These are phyloP conservation scores for Karstenula rhodostoma DNA, from an alignment of 2,329 filamentous ascomycete genomes.

Conservation along the genomic window DNA sequence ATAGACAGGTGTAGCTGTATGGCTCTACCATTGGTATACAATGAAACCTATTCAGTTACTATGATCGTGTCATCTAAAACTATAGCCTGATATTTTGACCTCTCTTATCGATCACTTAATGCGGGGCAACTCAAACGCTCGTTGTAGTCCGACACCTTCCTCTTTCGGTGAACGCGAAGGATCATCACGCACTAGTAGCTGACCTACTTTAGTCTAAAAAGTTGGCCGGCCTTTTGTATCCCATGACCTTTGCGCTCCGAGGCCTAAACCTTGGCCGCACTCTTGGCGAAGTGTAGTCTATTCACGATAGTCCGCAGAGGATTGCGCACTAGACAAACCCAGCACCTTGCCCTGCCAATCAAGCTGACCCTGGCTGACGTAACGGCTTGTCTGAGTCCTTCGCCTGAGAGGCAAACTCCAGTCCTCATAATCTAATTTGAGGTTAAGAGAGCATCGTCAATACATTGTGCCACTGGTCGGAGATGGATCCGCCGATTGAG, in stretches of 20 bases:
- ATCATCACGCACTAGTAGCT: conserved; percentile 40
- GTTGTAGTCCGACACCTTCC: conserved; percentile 1
- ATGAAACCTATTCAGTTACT: neutral
- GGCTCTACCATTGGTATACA: neutral
- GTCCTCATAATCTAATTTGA: neutral
- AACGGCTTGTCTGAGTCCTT: neutral
- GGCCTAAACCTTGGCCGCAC: conserved; percentile 70
- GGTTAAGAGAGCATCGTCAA: neutral
- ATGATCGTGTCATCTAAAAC: no score
- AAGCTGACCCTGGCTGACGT: neutral
- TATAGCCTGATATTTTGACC: neutral
- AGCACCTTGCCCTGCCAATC: neutral
- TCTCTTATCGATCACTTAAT: neutral
- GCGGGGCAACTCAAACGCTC: neutral
- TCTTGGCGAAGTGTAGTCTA: conserved; percentile 50
- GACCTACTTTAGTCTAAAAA: neutral
- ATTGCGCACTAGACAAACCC: neutral
- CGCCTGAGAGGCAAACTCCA: neutral
- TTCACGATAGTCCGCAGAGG: neutral
- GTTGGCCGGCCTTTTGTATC: conserved; percentile 73
- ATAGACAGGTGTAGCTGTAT: neutral
- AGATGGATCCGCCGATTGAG: neutral
- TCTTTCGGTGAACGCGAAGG: neutral
- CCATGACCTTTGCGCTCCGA: conserved; percentile 75
- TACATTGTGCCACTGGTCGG: neutral